Conservation (phyloP, 257 asterid species). For the Datura wrightii region DNA sequence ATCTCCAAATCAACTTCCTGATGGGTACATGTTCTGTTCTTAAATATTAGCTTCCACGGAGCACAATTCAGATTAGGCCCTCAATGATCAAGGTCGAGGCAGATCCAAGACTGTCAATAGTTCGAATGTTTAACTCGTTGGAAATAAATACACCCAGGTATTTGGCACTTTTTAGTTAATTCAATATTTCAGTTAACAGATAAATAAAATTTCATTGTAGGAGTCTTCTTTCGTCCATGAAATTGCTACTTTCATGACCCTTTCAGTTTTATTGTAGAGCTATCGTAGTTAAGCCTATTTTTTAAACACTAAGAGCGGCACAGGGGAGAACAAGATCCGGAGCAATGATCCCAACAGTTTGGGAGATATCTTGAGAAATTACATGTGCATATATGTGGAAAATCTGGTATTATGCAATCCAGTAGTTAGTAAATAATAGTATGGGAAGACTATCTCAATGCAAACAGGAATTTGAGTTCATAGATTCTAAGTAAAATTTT, state of each 20-base stretch:
- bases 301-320: not conserved
- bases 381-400: not conserved
- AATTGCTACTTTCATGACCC: not conserved
- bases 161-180: conserved; percentile 26
- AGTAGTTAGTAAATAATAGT: not conserved
- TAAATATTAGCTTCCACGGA: conserved; percentile 56
- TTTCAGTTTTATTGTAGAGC: not conserved
- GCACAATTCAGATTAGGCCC: conserved; percentile 76
- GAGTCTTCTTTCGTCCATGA: not conserved
- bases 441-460: not conserved
- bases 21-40: not conserved
- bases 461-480: not conserved
- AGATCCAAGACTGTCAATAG: conserved; percentile 41
- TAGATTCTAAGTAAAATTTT: not conserved
- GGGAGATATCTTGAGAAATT: not conserved
- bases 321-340: too few relatives aligned
- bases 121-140: conserved; percentile 59
- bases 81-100: conserved; percentile 84
- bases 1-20: conserved; percentile 26
- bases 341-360: too few relatives aligned
- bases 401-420: not conserved
- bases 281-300: not conserved
- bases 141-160: conserved; percentile 77
- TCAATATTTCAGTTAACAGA: not conserved
- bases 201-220: not conserved